Base-by-base conservation (phyloP, 192 early-diverging fungal species). In the Entomortierella chlamydospora region DNA sequence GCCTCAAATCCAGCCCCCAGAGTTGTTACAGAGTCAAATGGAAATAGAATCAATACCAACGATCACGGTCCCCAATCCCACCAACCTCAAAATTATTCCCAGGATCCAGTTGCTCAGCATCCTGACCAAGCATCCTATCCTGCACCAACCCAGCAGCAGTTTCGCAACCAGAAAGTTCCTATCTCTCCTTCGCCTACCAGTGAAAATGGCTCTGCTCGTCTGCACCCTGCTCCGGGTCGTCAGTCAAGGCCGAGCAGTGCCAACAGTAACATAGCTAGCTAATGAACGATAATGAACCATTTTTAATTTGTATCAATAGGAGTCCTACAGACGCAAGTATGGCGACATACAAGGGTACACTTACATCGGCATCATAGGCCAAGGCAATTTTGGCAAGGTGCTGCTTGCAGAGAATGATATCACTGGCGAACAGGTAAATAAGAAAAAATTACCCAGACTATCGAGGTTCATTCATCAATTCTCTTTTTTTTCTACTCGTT, bases 321-420 rank as follows among this genome's bases (percentile, higher is more conserved):
- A 78, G 29, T 78, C 74, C 0, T 78, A 70, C 26, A 42, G 74
- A 43, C 74, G 74, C 47, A 78, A 78, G 61, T 78, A 78, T 52
- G 74, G 74, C 18, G 74, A 78, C 8, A 63, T 78, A 0, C 74
- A 68, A 22, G 74, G 74, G 12, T 78, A 78, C 39, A 69, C 74
- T 3, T 78, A 78, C 34, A 78, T 78, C 47, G 74, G 74, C 18
- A 87, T 82, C 30, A 57, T 90, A 41, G 88, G 88, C 15, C 85
- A 90, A 60, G 88, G 88, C 17, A 90, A 87, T 53, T 90, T 88
- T 80, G 88, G 88, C 22, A 90, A 90, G 58, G 88, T 90, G 6
- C 83, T 87, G 33, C 63, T 90, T 22, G 88, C 86, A 18, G 83
- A 88, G 56, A 81, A 90, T 60, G 61, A 72, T 50, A 51, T 72